phyloP scores from a whole-genome alignment of 177 flowering plant species.

The Vitis hybrid region DNA sequence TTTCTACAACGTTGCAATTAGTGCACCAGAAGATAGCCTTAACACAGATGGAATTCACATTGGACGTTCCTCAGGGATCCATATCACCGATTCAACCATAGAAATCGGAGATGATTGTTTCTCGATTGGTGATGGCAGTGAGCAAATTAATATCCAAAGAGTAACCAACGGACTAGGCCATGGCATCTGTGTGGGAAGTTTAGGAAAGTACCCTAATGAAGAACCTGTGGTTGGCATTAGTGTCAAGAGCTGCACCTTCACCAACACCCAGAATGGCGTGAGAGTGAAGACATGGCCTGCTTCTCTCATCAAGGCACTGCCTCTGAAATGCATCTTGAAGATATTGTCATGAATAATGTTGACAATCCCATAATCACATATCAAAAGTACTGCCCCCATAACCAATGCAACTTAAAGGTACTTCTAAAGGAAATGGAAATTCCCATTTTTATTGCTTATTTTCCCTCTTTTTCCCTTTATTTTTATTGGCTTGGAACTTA shows the following conservation, averaged over 20 bases:
- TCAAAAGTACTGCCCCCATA: constrained; percentile 40
- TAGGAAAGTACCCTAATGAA: constrained; percentile 29
- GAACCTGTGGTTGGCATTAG: constrained; percentile 17
- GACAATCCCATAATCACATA: constrained; percentile 36
- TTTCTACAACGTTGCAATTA: constrained; percentile 10
- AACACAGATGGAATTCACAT: constrained; percentile 54
- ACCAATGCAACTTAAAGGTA: constrained; percentile 21
- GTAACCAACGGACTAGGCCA: constrained; percentile 40
- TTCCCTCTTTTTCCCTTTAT: too few relatives aligned
- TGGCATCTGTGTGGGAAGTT: constrained; percentile 37
- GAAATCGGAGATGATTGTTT: constrained; percentile 45
- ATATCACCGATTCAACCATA: constrained; percentile 19
- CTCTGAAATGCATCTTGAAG: constrained; percentile 29
- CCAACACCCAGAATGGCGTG: constrained; percentile 28
- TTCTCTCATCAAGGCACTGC: constrained; percentile 7
- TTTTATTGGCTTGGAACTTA: too few relatives aligned
- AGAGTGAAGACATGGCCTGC: constrained; percentile 42
- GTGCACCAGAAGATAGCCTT: constrained; percentile 27
- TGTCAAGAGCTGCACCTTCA: constrained; percentile 25
- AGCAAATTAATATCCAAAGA: constrained; percentile 6
- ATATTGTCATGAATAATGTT: constrained; percentile 30
- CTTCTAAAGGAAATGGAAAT: too few relatives aligned
- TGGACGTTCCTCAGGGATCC: constrained; percentile 23
- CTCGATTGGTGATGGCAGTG: constrained; percentile 37
- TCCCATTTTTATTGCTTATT: background rate